Conservation (phyloP, 352 stramenopile species). For the Phytophthora kernoviae region DNA sequence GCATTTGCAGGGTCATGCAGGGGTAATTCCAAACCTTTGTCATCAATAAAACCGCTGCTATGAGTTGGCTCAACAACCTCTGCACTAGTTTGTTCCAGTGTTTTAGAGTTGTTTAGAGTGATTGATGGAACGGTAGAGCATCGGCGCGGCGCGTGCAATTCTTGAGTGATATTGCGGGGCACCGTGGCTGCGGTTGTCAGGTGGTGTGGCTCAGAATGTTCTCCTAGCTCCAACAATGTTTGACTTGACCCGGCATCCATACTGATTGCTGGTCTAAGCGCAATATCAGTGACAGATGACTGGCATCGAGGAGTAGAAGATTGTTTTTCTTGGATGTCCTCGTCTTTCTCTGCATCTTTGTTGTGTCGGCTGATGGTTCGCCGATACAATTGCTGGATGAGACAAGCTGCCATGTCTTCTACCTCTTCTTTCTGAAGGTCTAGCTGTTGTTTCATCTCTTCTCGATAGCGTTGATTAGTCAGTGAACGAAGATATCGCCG, state of each 20-base stretch:
- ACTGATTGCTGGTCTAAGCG: slow-evolving; percentile 11
- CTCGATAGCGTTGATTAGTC: slow-evolving; percentile 2
- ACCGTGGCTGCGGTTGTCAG: slow-evolving; percentile 17
- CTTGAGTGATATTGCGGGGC: slow-evolving; percentile 10
- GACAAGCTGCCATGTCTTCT: slow-evolving; percentile 44
- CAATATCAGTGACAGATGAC: slow-evolving; percentile 19
- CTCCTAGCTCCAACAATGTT: slow-evolving; percentile 1
- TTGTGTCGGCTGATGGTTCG: slow-evolving; percentile 7
- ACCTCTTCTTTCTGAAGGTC: slow-evolving; percentile 41
- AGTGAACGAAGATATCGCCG: slow-evolving; percentile 22
- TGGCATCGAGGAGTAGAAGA: slow-evolving; percentile 1
- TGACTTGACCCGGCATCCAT: slow-evolving; percentile 6
- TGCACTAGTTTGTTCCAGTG: neutral
- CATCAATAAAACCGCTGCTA: slow-evolving; percentile 13
- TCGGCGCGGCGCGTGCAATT: slow-evolving; percentile 15
- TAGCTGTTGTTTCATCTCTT: slow-evolving; percentile 20
- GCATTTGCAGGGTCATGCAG: neutral
- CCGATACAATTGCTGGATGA: slow-evolving; percentile 48
- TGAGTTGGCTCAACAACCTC: neutral
- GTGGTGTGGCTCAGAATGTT: slow-evolving; percentile 1
- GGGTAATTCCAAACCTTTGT: slow-evolving; percentile 11
- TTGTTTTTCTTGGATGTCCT: neutral
- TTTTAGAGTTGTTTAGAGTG: neutral
- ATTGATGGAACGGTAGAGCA: slow-evolving; percentile 23
- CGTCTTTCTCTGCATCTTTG: neutral